Evolutionary conservation across 148 eudicot species (phyloP), one percentile per base, ranked within the genome.

Genomic region (Chenopodium formosanum): DNA sequence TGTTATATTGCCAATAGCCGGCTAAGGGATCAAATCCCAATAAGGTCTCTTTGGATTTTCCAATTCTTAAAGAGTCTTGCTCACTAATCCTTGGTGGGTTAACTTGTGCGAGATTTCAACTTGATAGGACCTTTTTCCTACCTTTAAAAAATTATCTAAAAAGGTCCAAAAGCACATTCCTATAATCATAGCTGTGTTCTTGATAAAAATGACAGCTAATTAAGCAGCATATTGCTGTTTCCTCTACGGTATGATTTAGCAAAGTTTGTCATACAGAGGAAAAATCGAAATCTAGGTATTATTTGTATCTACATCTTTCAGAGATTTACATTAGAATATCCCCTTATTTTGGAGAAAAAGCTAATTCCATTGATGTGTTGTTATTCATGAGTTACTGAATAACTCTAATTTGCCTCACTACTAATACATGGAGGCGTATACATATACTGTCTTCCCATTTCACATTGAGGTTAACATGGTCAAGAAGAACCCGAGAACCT

Each of bases 401-500:
- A 11, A 31, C 32, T 74, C 32, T 40, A 67, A 64, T 5, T 11
- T 69, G 32, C 17, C 48, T 72, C 52, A 46, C 62, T 67, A 64
- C 58, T 75, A 22, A 70, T 19, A 37, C 17, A 23, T 48, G 44
- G 53, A 48, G 75, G 79, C 70, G 27, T 56, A 74, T 52, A 16
- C 8, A 74, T 74, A 56, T 27, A 17, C 12, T 19, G 22, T 62
- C 32, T 53, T 67, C 58, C 13, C 37, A 56, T 27, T 73, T 81
- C 17, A 13, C 31, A 60, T 60, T 23, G 32, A 58, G 68, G 58
- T 31, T 31, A 17, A 29, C 9, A 44, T 70, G 71, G 37, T 84
- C 75, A 68, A 23, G 68, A 65, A 52, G 47, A 80, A 66, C 52
- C 46, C 52, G 80, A 83, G 73, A 82, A n/a, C 56, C 70, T 80